Evolutionary conservation across 2,329 filamentous ascomycete species (phyloP).

Genomic region (Fusarium sacchari): DNA sequence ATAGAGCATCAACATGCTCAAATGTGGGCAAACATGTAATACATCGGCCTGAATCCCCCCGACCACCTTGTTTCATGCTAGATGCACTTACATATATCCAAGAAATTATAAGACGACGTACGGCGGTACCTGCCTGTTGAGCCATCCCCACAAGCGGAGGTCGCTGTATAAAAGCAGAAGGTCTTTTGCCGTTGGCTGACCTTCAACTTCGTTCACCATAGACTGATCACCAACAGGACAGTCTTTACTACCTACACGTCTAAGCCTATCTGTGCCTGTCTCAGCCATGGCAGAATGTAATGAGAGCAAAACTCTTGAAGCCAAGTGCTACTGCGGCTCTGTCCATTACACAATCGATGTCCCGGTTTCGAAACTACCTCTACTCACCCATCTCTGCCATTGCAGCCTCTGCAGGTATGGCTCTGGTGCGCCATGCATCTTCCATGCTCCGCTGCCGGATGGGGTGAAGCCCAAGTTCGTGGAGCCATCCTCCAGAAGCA

Average conservation of each 20-base stretch:
- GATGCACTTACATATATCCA: neutral
- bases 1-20: neutral
- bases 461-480: slow-evolving; percentile 52
- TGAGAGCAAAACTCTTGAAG: slow-evolving; percentile 51
- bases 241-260: neutral
- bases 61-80: neutral
- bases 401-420: slow-evolving; percentile 58
- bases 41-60: neutral
- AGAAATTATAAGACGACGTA: neutral
- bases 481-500: slow-evolving; percentile 50
- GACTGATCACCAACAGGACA: neutral
- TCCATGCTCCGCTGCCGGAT: slow-evolving; percentile 52
- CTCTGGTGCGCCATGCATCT: slow-evolving; percentile 54
- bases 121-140: neutral
- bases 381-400: slow-evolving; percentile 57
- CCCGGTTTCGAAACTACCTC: slow-evolving; percentile 51
- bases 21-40: neutral
- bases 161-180: slow-evolving; percentile 1
- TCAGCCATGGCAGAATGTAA: slow-evolving; percentile 32
- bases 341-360: slow-evolving; percentile 56
- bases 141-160: neutral
- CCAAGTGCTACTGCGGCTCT: slow-evolving; percentile 58
- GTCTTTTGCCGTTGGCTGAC: neutral
- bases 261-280: neutral
- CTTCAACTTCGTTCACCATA: neutral